phyloP scores from a whole-genome alignment of 73 alveolate genomes.

The Paramecium sexaurelia region DNA sequence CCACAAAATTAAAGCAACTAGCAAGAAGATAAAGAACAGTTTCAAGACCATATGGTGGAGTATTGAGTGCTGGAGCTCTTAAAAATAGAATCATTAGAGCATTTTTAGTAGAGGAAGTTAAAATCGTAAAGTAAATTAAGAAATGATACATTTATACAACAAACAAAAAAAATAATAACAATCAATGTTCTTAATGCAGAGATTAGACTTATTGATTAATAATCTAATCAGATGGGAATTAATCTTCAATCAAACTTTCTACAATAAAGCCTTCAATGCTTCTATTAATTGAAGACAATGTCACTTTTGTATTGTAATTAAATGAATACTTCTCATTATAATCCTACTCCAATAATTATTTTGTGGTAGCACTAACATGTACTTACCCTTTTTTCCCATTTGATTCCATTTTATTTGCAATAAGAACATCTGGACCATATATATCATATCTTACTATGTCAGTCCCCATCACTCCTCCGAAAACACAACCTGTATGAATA shows the following conservation, averaged over 20 bases:
- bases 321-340: neutral
- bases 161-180: neutral
- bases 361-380: neutral
- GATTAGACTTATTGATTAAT: neutral
- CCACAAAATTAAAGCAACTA: slow-evolving; percentile 65
- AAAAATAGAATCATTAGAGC: slow-evolving; percentile 80
- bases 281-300: neutral
- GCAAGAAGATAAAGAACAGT: slow-evolving; percentile 76
- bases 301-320: neutral
- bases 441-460: slow-evolving; percentile 60
- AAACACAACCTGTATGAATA: slow-evolving; percentile 20
- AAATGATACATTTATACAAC: slow-evolving; percentile 35
- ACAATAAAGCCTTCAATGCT: neutral
- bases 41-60: slow-evolving; percentile 85
- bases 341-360: neutral
- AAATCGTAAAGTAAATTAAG: slow-evolving; percentile 73
- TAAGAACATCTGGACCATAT: slow-evolving; percentile 21
- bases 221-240: neutral
- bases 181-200: neutral
- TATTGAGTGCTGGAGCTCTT: slow-evolving; percentile 72
- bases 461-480: slow-evolving; percentile 40
- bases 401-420: slow-evolving; percentile 54
- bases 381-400: slow-evolving; percentile 17
- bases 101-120: slow-evolving; percentile 83
- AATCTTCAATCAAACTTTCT: neutral